Evolutionary conservation across 352 stramenopile genomes (phyloP).

Genomic region (Pythium coloratum): DNA sequence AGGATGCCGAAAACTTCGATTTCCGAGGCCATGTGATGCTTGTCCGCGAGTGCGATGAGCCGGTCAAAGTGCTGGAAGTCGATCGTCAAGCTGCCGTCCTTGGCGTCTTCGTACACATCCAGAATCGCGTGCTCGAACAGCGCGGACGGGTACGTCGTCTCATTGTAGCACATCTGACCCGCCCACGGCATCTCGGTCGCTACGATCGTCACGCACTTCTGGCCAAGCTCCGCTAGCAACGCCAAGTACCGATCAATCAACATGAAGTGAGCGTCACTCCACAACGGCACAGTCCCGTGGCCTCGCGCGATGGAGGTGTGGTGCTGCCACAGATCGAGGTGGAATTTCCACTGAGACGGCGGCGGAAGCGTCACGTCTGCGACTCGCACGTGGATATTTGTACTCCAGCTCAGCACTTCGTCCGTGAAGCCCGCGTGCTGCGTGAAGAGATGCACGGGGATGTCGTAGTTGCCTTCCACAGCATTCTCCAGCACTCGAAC

Average conservation of each 20-base stretch:
- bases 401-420: conserved; percentile 68
- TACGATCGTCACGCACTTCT: conserved; percentile 75
- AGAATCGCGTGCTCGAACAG: conserved; percentile 72
- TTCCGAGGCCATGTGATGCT: conserved; percentile 57
- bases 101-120: conserved; percentile 53
- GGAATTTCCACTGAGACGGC: conserved; percentile 55
- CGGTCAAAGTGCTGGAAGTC: conserved; percentile 74
- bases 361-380: conserved; percentile 48
- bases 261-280: conserved; percentile 68
- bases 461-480: conserved; percentile 53
- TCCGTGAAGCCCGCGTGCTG: conserved; percentile 62
- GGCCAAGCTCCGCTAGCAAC: conserved; percentile 56
- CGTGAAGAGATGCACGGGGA: conserved; percentile 67
- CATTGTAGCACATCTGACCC: conserved; percentile 76
- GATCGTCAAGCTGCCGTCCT: conserved; percentile 33
- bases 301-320: conserved; percentile 55
- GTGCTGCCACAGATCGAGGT: conserved; percentile 82
- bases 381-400: conserved; percentile 51
- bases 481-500: conserved; percentile 40
- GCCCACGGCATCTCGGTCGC: conserved; percentile 78
- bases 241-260: conserved; percentile 68
- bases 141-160: conserved; percentile 62
- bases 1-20: conserved; percentile 78
- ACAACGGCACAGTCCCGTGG: conserved; percentile 46
- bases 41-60: conserved; percentile 49